These are phyloP conservation scores for Ceratobasidium sp. DNA, from an alignment of 1,284 basidiomycete genomes.

Conservation along the genomic window DNA sequence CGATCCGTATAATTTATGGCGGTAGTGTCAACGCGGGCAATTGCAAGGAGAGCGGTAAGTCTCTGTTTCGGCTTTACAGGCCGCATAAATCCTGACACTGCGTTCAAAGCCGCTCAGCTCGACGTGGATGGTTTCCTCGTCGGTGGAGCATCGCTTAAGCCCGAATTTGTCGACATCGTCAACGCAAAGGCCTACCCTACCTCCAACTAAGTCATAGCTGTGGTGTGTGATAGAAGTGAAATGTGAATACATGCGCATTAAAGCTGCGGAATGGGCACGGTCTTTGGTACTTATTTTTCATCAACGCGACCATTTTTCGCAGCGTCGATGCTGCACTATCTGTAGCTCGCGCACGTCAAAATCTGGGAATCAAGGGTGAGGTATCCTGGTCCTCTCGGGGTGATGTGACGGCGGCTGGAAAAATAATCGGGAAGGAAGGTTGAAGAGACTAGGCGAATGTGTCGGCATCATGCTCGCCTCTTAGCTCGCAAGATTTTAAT, in stretches of 20 bases:
- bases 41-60: constrained; percentile 84
- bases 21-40: constrained; percentile 92
- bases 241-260: constrained; percentile 21
- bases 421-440: too few species aligned
- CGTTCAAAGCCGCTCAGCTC: constrained; percentile 67
- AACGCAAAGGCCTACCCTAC: constrained; percentile 62
- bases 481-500: too few species aligned
- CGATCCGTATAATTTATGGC: constrained; percentile 93
- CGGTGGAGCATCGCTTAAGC: constrained; percentile 97
- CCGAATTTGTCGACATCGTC: constrained; percentile 94
- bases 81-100: constrained; percentile 37
- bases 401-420: too few species aligned
- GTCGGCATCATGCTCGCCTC: too few species aligned
- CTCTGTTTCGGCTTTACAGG: neutral
- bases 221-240: neutral
- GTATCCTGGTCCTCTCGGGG: too few species aligned
- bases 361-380: too few species aligned
- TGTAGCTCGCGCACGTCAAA: too few species aligned
- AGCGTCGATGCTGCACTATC: too few species aligned
- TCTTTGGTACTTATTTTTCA: too few species aligned
- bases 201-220: constrained; percentile 6
- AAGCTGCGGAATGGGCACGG: neutral
- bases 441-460: too few species aligned
- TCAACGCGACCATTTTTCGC: too few species aligned
- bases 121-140: constrained; percentile 99